Conservation (phyloP, 2,329 filamentous ascomycete genomes). For the Trichophyton verrucosum region DNA sequence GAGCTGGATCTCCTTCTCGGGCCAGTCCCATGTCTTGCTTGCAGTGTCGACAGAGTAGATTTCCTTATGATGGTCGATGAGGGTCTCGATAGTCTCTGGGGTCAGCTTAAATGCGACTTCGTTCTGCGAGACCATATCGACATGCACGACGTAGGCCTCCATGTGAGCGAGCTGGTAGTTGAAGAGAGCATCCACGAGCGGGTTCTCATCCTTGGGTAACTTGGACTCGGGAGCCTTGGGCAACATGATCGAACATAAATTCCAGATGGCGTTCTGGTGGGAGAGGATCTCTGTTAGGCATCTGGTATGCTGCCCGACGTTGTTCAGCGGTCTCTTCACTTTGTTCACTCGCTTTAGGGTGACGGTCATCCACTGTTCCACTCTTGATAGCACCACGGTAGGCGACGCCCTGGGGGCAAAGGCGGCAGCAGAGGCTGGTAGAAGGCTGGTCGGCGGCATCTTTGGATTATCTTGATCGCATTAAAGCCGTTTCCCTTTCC, state of each 20-base stretch:
- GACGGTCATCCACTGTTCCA: constrained; percentile 92
- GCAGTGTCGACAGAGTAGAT: constrained; percentile 84
- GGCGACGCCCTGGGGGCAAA: constrained; percentile 90
- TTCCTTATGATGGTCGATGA: constrained; percentile 94
- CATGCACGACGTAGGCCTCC: constrained; percentile 95
- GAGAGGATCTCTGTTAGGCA: constrained; percentile 93
- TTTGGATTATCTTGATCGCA: constrained; percentile 2
- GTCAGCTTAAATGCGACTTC: constrained; percentile 98
- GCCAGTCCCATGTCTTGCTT: constrained; percentile 84
- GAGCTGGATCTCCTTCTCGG: constrained; percentile 88
- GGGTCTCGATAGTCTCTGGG: constrained; percentile 78
- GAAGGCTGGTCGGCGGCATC: constrained; percentile 68
- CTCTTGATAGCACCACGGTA: constrained; percentile 86
- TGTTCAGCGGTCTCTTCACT: constrained; percentile 94
- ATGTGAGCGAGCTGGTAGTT: constrained; percentile 89
- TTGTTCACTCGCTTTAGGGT: constrained; percentile 94
- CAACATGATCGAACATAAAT: constrained; percentile 81
- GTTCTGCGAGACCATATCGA: constrained; percentile 96
- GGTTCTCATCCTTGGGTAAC: constrained; percentile 67
- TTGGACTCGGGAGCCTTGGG: constrained; percentile 79
- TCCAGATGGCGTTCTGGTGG: constrained; percentile 85
- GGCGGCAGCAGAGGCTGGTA: constrained; percentile 89
- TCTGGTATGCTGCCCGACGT: constrained; percentile 84
- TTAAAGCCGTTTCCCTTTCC: neutral
- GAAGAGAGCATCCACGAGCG: constrained; percentile 73